Evolutionary conservation across 352 stramenopile genomes (phyloP).

Genomic region (Phytophthora pseudosyringae): DNA sequence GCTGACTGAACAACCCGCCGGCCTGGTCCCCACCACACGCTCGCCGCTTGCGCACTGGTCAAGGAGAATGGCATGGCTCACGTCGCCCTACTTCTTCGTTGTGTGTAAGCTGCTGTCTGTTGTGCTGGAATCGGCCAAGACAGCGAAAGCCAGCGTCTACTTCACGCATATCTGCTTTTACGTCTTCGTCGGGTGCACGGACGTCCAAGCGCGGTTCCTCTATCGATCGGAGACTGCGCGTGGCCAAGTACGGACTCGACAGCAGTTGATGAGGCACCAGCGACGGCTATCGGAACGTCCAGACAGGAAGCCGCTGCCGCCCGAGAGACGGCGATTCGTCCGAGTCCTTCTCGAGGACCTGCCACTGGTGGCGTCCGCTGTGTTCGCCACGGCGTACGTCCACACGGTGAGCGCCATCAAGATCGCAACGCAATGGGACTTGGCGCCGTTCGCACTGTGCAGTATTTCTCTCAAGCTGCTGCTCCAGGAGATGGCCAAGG

Average conservation of each 20-base stretch:
- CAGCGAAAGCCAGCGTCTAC: conserved; percentile 8
- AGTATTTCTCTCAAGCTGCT: conserved; percentile 27
- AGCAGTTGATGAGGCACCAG: no score
- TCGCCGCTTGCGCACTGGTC: conserved; percentile 6
- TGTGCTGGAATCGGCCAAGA: background rate
- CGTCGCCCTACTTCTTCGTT: conserved; percentile 5
- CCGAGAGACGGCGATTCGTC: no score
- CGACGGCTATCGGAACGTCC: no score
- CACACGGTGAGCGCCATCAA: conserved; percentile 15
- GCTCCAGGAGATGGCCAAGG: conserved; percentile 25
- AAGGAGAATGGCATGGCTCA: conserved; percentile 3
- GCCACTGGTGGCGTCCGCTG: no score
- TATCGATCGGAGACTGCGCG: conserved; percentile 27
- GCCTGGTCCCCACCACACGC: background rate
- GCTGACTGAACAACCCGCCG: conserved; percentile 19
- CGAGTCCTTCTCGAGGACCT: no score
- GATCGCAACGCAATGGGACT: conserved; percentile 4
- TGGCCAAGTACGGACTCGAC: conserved; percentile 7
- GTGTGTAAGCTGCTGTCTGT: conserved; percentile 1
- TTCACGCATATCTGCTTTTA: conserved; percentile 23
- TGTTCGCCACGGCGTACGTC: conserved; percentile 11
- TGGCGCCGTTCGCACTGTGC: conserved; percentile 8
- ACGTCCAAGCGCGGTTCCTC: conserved; percentile 17
- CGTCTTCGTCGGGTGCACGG: conserved; percentile 20
- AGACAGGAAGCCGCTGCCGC: background rate